Base-by-base conservation (phyloP, 129 eudicot genomes). In the Glebionis coronaria region DNA sequence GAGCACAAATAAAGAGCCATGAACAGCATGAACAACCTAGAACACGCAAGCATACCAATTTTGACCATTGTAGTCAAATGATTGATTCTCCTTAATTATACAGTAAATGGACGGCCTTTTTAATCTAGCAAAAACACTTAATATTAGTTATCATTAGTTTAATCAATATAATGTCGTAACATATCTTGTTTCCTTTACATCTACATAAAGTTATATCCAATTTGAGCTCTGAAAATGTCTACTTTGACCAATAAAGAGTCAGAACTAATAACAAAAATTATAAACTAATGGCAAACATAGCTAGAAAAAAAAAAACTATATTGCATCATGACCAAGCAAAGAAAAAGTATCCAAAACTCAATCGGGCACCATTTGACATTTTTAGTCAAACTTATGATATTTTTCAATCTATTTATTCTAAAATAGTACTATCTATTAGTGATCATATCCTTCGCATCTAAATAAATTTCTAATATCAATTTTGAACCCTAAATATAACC, bases 321-420 rank as follows among this genome's bases (percentile, higher is more conserved):
- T 65, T 66, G 72, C 75, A 66, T 76, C 64, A 81, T 71, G 72
- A 53, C 68, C 61, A 71, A 66, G 56, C 54, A 80, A 62, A 72
- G 67, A 66, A 52, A 65, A 64, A 21, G 65, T 35, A 13, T 1
- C 51, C 38, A 59, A 29, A 44, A 15, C 15, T 73, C 21, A 73
- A 54, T 57, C 78, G 16, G 27, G 42, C 65, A 42, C 67, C 21
- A 62, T 21, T 23, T 40, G 70, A 63, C 63, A 12, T 35, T 53
- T 61, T 20, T 28, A 53, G 71, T 27, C 69, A 64, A 56, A n/a
- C 25, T 47, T 44, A 40, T 20, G 25, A 54, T 44, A 44, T 16
- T 45, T 63, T 52, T 4, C 9, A 25, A 35, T 5, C 42, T 35
- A 9, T 5, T 35, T 7, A 35, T 35, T 35, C 42, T 35, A 35